Conservation (phyloP, 306 rosid species). For the Cucurbita maxima region DNA sequence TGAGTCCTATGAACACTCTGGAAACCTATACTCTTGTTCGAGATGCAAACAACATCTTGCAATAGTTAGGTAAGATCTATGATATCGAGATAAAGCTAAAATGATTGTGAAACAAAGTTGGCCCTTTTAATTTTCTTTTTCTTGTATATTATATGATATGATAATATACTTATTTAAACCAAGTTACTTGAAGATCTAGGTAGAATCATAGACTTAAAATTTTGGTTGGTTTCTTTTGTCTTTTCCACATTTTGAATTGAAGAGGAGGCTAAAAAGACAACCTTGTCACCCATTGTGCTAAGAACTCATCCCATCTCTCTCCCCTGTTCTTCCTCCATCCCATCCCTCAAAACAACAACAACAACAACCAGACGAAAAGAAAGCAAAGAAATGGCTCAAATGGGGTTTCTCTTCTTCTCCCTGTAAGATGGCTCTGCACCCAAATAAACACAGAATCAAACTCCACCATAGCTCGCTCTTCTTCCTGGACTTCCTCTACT, state of each 20-base stretch:
- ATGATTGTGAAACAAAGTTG: too few species aligned
- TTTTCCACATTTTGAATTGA: background rate
- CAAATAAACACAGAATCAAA: background rate
- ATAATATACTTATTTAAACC: background rate
- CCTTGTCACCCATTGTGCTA: slow-evolving; percentile 56
- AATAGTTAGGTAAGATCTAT: too few species aligned
- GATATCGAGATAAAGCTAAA: too few species aligned
- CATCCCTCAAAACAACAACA: background rate
- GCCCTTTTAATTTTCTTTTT: background rate
- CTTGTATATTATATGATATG: background rate
- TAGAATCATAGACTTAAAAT: background rate
- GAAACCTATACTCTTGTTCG: too few species aligned
- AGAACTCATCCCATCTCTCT: slow-evolving; percentile 15
- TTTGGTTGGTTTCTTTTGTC: background rate
- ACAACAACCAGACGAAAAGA: background rate
- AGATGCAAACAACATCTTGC: too few species aligned
- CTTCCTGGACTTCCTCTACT: background rate
- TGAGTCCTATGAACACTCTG: too few species aligned
- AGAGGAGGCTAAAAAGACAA: slow-evolving; percentile 34
- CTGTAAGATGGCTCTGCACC: slow-evolving; percentile 6
- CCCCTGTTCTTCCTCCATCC: background rate
- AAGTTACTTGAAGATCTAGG: background rate
- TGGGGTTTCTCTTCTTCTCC: background rate
- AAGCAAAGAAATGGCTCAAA: background rate
- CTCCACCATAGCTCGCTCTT: background rate